These are phyloP conservation scores for Vitis rotundifolia DNA, from an alignment of 164 flowering plant species.

Conservation along the genomic window DNA sequence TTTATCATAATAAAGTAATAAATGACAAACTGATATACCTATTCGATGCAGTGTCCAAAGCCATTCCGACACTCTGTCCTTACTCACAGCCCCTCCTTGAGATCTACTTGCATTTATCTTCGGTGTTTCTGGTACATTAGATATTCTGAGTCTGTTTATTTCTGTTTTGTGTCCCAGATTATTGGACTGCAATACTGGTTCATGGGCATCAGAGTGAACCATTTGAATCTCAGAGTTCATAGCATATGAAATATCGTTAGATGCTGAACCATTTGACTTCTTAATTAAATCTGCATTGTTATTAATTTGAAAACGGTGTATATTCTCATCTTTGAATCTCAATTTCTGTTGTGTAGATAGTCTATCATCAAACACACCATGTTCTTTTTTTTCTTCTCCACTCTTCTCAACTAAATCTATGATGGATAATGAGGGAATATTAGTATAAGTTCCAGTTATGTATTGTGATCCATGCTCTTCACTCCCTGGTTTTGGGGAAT, in stretches of 20 bases:
- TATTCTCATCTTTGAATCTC: constrained; percentile 42
- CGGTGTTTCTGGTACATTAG: constrained; percentile 49
- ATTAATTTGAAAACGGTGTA: constrained; percentile 75
- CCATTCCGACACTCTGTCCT: constrained; percentile 82
- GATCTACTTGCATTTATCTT: constrained; percentile 30
- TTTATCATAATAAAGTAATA: not conserved
- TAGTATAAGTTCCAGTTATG: constrained; percentile 44
- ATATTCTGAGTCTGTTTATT: constrained; percentile 45
- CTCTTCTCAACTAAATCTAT: constrained; percentile 62
- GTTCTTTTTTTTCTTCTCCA: constrained; percentile 26
- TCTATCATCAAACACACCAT: constrained; percentile 23
- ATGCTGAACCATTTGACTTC: constrained; percentile 47
- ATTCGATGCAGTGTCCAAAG: constrained; percentile 94
- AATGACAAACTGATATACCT: constrained; percentile 39
- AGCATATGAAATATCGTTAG: constrained; percentile 23
- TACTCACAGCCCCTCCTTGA: constrained; percentile 36
- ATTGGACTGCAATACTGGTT: constrained; percentile 24
- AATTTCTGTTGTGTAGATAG: constrained; percentile 30
- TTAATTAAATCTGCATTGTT: constrained; percentile 67
- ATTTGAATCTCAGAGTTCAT: constrained; percentile 43
- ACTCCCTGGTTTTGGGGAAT: constrained; percentile 29
- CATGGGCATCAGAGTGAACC: constrained; percentile 25
- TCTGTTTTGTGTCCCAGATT: constrained; percentile 31
- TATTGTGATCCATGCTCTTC: constrained; percentile 32
- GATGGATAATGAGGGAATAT: constrained; percentile 74